Evolutionary conservation across 169 alveolate species (phyloP).

Genomic region (Cryptosporidium parvum): DNA sequence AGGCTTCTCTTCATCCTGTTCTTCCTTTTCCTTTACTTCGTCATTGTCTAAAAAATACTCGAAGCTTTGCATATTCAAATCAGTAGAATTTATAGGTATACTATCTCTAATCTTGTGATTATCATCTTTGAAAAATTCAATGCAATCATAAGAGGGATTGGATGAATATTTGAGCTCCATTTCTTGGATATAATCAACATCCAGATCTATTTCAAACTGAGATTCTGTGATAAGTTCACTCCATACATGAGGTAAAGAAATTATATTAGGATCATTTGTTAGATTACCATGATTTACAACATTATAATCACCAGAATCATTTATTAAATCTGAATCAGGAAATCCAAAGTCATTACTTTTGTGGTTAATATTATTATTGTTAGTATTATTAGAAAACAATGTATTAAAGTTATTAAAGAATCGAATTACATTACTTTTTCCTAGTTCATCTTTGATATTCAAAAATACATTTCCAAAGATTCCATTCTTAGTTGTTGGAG

Average conservation of each 20-base stretch:
- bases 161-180: constrained; percentile 16
- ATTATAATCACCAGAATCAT: neutral
- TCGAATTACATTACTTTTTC: constrained; percentile 20
- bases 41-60: constrained; percentile 19
- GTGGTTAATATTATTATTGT: neutral
- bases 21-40: constrained; percentile 46
- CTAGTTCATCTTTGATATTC: constrained; percentile 30
- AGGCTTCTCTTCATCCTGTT: constrained; percentile 30
- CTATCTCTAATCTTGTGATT: neutral
- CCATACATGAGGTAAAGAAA: constrained; percentile 70
- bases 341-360: neutral
- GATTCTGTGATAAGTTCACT: constrained; percentile 49
- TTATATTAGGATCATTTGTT: constrained; percentile 61
- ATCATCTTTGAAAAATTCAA: neutral
- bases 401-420: constrained; percentile 3
- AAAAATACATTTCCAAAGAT: constrained; percentile 43
- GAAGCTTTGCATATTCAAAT: constrained; percentile 15
- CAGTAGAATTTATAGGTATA: neutral
- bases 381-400: neutral
- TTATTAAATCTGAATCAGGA: neutral
- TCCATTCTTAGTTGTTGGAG: constrained; percentile 58
- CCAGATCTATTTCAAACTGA: constrained; percentile 51
- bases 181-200: constrained; percentile 48
- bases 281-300: neutral
- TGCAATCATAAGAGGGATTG: neutral